phyloP scores from a whole-genome alignment of 2,329 filamentous ascomycete species.

The Dichotomopilus funicola region DNA sequence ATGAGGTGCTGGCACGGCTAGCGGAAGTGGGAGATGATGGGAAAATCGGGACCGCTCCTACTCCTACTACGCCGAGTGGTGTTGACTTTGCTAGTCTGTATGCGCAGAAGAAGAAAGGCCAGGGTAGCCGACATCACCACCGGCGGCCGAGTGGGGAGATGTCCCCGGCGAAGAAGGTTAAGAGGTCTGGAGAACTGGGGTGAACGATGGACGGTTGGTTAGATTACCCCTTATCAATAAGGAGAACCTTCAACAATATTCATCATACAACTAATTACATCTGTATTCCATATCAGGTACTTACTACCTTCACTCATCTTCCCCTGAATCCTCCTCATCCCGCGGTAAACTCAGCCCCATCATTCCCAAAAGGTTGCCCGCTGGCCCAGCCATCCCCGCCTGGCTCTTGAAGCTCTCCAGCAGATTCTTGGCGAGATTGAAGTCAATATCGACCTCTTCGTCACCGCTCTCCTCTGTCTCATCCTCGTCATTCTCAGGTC shows the following conservation, averaged over 20 bases:
- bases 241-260: too few species aligned
- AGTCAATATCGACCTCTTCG: constrained; percentile 68
- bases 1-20: constrained; percentile 40
- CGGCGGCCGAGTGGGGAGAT: constrained; percentile 35
- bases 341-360: constrained; percentile 78
- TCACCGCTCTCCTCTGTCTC: constrained; percentile 35
- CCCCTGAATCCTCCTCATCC: constrained; percentile 58
- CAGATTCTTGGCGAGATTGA: constrained; percentile 83
- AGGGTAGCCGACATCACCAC: constrained; percentile 9
- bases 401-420: constrained; percentile 91
- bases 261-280: background rate
- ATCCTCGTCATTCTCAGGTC: constrained; percentile 18
- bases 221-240: background rate
- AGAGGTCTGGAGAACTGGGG: constrained; percentile 21
- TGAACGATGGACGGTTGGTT: background rate
- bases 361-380: constrained; percentile 77
- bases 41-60: constrained; percentile 14
- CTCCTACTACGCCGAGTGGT: too few species aligned
- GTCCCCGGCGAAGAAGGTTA: constrained; percentile 41
- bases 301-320: constrained; percentile 7
- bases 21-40: constrained; percentile 34
- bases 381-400: constrained; percentile 75
- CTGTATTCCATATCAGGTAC: background rate
- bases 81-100: too few species aligned
- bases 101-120: too few species aligned